phyloP scores from a whole-genome alignment of 73 alveolate genomes.

The Paraurostyla sp. region DNA sequence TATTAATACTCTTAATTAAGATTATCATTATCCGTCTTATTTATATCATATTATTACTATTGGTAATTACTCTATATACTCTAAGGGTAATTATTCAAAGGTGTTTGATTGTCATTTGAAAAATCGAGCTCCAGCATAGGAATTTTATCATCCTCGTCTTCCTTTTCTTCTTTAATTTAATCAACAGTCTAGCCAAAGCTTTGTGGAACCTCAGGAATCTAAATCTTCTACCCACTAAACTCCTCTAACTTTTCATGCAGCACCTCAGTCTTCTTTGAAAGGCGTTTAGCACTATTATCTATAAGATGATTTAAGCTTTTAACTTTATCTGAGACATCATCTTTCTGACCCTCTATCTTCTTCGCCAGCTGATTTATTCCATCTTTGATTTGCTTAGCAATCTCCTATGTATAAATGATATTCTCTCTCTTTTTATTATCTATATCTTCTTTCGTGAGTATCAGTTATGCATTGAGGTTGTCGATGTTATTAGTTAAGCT shows the following conservation, averaged over 20 bases:
- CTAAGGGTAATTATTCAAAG: too few relatives aligned
- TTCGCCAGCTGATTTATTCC: neutral
- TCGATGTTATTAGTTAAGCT: neutral
- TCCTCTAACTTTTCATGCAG: neutral
- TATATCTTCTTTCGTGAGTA: neutral
- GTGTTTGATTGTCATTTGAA: too few relatives aligned
- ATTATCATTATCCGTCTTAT: too few relatives aligned
- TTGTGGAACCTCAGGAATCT: too few relatives aligned
- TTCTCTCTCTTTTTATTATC: neutral
- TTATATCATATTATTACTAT: too few relatives aligned
- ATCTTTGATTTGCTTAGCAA: neutral
- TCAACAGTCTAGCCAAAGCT: too few relatives aligned
- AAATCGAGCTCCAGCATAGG: too few relatives aligned
- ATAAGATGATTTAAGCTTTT: neutral
- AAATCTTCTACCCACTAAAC: neutral
- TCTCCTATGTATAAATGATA: neutral
- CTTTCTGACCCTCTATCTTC: neutral
- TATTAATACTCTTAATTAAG: too few relatives aligned
- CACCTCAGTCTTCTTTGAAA: neutral
- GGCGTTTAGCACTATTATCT: neutral
- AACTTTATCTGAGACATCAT: slow-evolving; percentile 14
- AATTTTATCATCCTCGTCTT: too few relatives aligned
- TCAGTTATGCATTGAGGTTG: neutral
- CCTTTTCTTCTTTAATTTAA: neutral
- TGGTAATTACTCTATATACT: too few relatives aligned